Base-by-base conservation (phyloP, 805 yeast genomes). In the Yueomyces sinensis region DNA sequence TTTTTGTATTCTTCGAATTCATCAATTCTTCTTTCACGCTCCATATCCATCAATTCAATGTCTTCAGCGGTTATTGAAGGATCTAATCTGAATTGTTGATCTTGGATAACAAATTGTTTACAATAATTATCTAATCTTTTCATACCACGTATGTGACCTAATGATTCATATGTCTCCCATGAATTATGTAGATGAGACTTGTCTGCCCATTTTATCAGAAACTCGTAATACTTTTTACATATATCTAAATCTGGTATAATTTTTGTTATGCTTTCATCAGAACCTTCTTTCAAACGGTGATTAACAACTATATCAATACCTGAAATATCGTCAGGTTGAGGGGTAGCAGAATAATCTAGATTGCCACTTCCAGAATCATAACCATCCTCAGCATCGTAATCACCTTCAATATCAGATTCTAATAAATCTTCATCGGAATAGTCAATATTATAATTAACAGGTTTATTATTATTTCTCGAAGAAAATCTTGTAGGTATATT, bases 71-170 rank as follows among this genome's bases (percentile, higher is more conserved):
- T 82, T 3, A 93, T 82, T 38, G 62, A 56, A 0, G 94, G 81
- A 49, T 87, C 96, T 32, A 62, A 64, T 45, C 94, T 68, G 30
- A 84, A 68, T 47, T 81, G 82, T 45, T 72, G 71, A 50, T 87
- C 95, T 38, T 69, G 59, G 5, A 81, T 60, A 37, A 89, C 73
- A 49, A 59, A 73, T 47, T 79, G 82, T 48, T 77, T 80, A 54
- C 84, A 78, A 87, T 86, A 91, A 58, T 91, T 91, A 40, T 89
- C 97, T 16, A 91, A 70, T 44, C 79, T 77, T 54, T 94, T 82
- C 45, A 72, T 65, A 30, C 99, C 98, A 52, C 77, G 77, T 41
- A 65, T 41, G 20, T 44, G 44, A 31, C 68, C 69, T 33, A 77
- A 50, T 3, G 59, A 55, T 11, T 57, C 59, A 58, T 79, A 86